Evolutionary conservation across 805 yeast genomes (phyloP), one percentile per base, ranked within the genome.

Genomic region (Yarrowia yakushimensis): DNA sequence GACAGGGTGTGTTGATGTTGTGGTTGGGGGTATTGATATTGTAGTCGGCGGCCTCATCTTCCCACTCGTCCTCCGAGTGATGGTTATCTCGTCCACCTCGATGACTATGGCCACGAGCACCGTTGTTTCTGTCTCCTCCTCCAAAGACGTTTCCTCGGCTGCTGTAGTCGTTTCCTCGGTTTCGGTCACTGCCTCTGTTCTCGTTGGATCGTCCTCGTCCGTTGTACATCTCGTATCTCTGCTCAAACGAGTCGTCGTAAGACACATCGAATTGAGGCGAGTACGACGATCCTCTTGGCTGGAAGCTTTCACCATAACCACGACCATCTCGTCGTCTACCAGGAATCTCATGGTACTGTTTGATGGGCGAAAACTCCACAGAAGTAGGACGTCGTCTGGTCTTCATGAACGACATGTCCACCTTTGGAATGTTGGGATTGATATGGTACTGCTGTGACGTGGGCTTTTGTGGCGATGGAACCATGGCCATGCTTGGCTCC

Each of bases 351-450:
- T 52, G 42, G 59, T 52, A 52, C 43, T 52, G 59, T 25, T 36
- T 52, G 43, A 52, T 25, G 12, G 59, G 59, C 17, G 59, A 52
- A n/a, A 52, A 52, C 18, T 52, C 43, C 17, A 52, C 59, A n/a
- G 30, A 34, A 15, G 57, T 48, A 3, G 59, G 59, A 1, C 59
- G 42, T 25, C 43, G 20, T 45, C 23, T 22, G 31, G 37, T 15
- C 23, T 34, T 48, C 57, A 48, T 18, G 23, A 48, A 48, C 11
- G 57, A 48, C 57, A 48, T 48, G 22, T 48, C 57, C 31, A 48
- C 57, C 31, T 48, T 48, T 10, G 41, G 57, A 33, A 48, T 11
- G 22, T 48, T 48, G n/a, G 57, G 57, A 30, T 48, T 48, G n/a
- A 48, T 17, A n/a, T 34, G 31, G 22, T 33, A 48, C n/a, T 33